Percentiles rank a stretch among this genome's conserved stretches.
phyloP scores from a whole-genome alignment of 2,329 filamentous ascomycete species.

The Fusarium sp. region DNA sequence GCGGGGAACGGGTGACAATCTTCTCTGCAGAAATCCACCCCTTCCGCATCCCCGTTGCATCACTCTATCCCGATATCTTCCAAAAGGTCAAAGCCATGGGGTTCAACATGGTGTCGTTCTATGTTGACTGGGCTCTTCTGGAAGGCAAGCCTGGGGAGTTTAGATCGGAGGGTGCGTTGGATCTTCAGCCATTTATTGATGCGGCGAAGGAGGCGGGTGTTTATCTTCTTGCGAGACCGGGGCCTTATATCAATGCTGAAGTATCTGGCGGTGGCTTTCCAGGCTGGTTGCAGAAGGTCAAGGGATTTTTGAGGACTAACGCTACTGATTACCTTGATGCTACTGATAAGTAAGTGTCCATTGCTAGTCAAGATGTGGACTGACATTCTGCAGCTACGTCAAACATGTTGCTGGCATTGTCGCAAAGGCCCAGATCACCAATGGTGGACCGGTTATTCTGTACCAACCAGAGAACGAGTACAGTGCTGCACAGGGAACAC shows the following conservation, averaged over 20 bases:
- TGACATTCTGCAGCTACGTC: conserved; percentile 57
- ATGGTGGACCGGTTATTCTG: conserved; percentile 83
- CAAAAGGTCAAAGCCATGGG: conserved; percentile 87
- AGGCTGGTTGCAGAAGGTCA: conserved; percentile 80
- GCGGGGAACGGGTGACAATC: conserved; percentile 77
- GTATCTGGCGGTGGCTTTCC: conserved; percentile 82
- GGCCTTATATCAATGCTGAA: conserved; percentile 85
- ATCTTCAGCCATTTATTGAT: conserved; percentile 80
- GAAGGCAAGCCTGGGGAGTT: conserved; percentile 81
- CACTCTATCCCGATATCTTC: conserved; percentile 76
- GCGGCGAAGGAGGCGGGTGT: conserved; percentile 80
- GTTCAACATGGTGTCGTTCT: conserved; percentile 84
- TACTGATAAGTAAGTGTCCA: conserved; percentile 69
- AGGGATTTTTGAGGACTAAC: conserved; percentile 73
- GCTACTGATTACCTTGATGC: conserved; percentile 73
- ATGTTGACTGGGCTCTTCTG: conserved; percentile 81
- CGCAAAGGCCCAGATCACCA: conserved; percentile 82
- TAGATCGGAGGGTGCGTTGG: conserved; percentile 78
- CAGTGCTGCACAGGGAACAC: conserved; percentile 62
- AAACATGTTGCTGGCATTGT: conserved; percentile 73
- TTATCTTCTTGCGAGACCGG: conserved; percentile 79
- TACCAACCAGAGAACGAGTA: conserved; percentile 90
- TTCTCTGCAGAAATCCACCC: conserved; percentile 83
- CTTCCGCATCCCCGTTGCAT: conserved; percentile 64
- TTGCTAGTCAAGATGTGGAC: accelerated